Evolutionary conservation across 148 eudicot genomes (phyloP).

Genomic region (Rhododendron molle): DNA sequence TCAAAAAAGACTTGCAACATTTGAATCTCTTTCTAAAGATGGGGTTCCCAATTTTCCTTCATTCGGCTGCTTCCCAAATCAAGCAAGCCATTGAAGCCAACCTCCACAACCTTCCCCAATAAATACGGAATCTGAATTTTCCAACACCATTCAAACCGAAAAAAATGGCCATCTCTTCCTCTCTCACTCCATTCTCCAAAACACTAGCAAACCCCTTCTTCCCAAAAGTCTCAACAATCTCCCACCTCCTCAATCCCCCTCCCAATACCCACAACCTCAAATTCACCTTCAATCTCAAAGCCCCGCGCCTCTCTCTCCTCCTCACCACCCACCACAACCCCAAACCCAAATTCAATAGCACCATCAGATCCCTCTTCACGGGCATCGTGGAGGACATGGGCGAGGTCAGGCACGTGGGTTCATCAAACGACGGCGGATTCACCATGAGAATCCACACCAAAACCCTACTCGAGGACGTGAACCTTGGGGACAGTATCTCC

Average conservation of each 20-base stretch:
- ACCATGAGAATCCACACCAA: conserved; percentile 59
- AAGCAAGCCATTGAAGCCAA: not conserved
- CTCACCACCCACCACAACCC: conserved; percentile 20
- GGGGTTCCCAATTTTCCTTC: not conserved
- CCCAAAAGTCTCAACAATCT: conserved; percentile 19
- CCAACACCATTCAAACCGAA: not conserved
- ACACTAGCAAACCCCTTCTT: conserved; percentile 18
- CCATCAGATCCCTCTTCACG: conserved; percentile 58
- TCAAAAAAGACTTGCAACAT: no score
- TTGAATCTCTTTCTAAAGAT: no score
- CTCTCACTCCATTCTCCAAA: conserved; percentile 14
- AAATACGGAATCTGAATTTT: not conserved
- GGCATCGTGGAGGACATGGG: conserved; percentile 97
- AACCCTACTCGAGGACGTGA: conserved; percentile 64
- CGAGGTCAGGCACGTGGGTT: conserved; percentile 54
- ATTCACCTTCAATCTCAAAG: conserved; percentile 28
- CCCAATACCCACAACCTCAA: conserved; percentile 18
- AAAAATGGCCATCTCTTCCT: conserved; percentile 15
- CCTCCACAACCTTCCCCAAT: not conserved
- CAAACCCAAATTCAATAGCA: conserved; percentile 13
- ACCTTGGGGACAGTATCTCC: conserved; percentile 87
- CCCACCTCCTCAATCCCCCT: conserved; percentile 6
- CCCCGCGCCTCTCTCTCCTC: conserved; percentile 22
- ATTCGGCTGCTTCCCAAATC: not conserved
- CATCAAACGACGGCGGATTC: conserved; percentile 47